Base-by-base conservation (phyloP, 2,329 filamentous ascomycete genomes). In the Elsinoe australis region DNA sequence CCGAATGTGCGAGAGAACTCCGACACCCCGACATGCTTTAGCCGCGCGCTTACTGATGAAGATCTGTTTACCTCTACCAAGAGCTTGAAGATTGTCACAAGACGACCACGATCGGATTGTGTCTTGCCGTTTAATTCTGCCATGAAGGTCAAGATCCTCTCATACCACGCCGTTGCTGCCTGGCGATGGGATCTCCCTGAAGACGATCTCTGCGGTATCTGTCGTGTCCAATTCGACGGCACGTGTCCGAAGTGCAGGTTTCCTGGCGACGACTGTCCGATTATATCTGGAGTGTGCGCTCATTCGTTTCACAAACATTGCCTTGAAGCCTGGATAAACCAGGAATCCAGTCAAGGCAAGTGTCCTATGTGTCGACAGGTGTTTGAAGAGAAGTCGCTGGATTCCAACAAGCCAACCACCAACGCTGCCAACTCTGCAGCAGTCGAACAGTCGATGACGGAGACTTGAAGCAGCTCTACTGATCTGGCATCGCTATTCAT, bases 301-400 rank as follows among this genome's bases (percentile, higher is more conserved):
- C 92, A 98, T 66, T 95, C 87, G 54, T 98, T 98, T 63, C 92
- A 98, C 67, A 94, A 95, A 88, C 92, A 98, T 68, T 98, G 92
- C 67, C 92, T 98, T 58, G 75, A 85, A 58, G 86, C 88, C 60
- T 98, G 92, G 92, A 87, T 98, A 58, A 87, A 92, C 61, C 89
- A 95, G 64, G 92, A 96, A 54, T 82, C 87, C 9, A 86, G 89
- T 21, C 90, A 88, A 59, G 90, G 90, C 17, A 84, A 95, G 54
- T 98, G 92, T 64, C 92, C 92, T 21, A 96, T 98, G 92, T 98
- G 92, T 64, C 80, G 92, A 56, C 92, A 48, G 14, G 34, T 48
- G 12, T 48, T 48, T 18, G 33, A 48, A 28, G 45, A 36, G 17
- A 29, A 31, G 5, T 17, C 39, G 17, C 28, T 44, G 6, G 39